These are phyloP conservation scores for Carex littledalei DNA, from an alignment of 176 grass and related monocot species.

Conservation along the genomic window DNA sequence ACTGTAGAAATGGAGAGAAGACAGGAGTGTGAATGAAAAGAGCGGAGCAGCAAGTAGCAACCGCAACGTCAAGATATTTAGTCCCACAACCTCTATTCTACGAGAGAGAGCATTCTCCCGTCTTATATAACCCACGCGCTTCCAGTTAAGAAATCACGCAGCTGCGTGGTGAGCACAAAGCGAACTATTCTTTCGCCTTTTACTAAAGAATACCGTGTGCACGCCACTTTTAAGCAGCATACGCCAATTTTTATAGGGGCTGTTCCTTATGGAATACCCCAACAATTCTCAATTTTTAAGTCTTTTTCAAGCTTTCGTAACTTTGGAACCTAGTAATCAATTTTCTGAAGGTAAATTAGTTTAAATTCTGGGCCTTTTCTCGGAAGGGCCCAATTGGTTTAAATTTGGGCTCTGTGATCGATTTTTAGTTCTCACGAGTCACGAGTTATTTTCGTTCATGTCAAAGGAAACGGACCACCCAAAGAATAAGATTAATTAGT, in stretches of 20 bases:
- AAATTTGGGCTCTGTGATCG: too few species aligned
- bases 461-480: too few species aligned
- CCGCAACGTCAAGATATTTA: neutral
- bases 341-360: too few species aligned
- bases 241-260: conserved; percentile 15
- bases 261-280: neutral
- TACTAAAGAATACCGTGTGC: conserved; percentile 76
- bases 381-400: too few species aligned
- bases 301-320: too few species aligned
- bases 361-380: too few species aligned
- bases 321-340: too few species aligned
- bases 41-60: neutral
- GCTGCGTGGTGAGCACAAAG: conserved; percentile 65
- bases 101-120: neutral
- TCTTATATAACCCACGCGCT: neutral
- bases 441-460: too few species aligned
- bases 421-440: too few species aligned
- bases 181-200: conserved; percentile 68
- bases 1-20: neutral
- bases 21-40: neutral
- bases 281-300: neutral
- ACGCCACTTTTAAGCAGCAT: conserved; percentile 16
- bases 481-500: too few species aligned
- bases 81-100: neutral
- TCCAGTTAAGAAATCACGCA: neutral